Evolutionary conservation across 768 basidiomycete genomes (phyloP).

Genomic region (Termitomyces sp.): DNA sequence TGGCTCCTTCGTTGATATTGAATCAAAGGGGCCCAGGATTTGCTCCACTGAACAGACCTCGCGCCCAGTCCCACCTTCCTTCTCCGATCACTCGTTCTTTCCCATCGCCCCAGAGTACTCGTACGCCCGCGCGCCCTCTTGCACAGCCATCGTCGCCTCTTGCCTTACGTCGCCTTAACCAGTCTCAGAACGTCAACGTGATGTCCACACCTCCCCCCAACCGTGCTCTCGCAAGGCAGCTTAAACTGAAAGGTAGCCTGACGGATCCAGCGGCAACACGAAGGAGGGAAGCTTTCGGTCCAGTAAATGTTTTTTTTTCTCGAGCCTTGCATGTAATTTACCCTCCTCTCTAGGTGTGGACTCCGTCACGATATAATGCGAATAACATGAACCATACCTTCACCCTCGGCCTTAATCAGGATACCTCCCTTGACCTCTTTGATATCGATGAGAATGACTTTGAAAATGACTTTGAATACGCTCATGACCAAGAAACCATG

Average conservation of each 20-base stretch:
- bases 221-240: constrained; percentile 43
- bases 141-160: constrained; percentile 28
- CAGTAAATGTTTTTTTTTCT: constrained; percentile 25
- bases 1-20: constrained; percentile 56
- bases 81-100: constrained; percentile 25
- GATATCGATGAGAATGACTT: constrained; percentile 73
- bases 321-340: constrained; percentile 20
- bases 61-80: constrained; percentile 54
- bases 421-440: constrained; percentile 53
- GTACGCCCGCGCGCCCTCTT: constrained; percentile 17
- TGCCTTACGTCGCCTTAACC: constrained; percentile 28
- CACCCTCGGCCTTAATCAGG: constrained; percentile 32
- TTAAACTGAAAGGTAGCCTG: constrained; percentile 63
- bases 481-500: constrained; percentile 27
- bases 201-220: constrained; percentile 69
- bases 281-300: constrained; percentile 38
- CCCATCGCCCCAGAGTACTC: constrained; percentile 32
- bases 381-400: constrained; percentile 22
- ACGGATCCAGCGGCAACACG: constrained; percentile 64
- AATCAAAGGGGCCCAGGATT: constrained; percentile 26
- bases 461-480: constrained; percentile 41
- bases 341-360: constrained; percentile 23
- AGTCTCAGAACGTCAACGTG: constrained; percentile 26
- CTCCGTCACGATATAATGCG: constrained; percentile 19
- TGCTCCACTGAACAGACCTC: constrained; percentile 39